Evolutionary conservation across 2,329 filamentous ascomycete genomes (phyloP), one percentile per base, ranked within the genome.

Genomic region (Bipolaris victoriae): DNA sequence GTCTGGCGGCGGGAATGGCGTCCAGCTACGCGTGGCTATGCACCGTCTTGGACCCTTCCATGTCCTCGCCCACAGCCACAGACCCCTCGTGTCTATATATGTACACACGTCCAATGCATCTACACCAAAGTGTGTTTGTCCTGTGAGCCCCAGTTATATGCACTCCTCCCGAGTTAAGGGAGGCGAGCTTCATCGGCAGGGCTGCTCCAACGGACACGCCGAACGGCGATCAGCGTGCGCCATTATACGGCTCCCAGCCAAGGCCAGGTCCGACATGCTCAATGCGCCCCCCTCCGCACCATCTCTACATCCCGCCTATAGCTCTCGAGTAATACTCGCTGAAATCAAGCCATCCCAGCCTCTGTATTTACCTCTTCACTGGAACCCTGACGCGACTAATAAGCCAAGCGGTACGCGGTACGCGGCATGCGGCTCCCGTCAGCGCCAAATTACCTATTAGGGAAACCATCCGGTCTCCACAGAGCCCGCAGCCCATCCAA

Each of bases 151-250:
- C 47, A 35, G 22, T 31, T 22, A 40, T 43, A 11, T 18, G 35
- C 16, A 13, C 35, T n/a, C 16, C 43, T 52, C 22, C 11, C 40
- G 15, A n/a, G 29, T 20, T 29, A 20, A 47, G 54, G 35, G 48
- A 52, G 18, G 54, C 47, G 44, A 47, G 22, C 51, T 10, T 53
- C 41, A 29, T 48, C 55, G 52, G 54, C 50, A 66, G 58, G 36
- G 29, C 65, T 65, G 63, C 59, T 62, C 56, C 49, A 64, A 60
- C 33, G 36, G 53, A 61, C 58, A 63, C 56, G 58, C 58, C 60
- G 49, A 59, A 58, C 57, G 57, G 53, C 58, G 48, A 60, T 63
- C 60, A 49, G 40, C 47, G 33, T 46, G 24, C 52, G 57, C 57
- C 57, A 41, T 41, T 29, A 29, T 35, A 24, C 47, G 43, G 39